phyloP scores from a whole-genome alignment of 345 rosid genomes.

The Psidium friedrichsthalianum region DNA sequence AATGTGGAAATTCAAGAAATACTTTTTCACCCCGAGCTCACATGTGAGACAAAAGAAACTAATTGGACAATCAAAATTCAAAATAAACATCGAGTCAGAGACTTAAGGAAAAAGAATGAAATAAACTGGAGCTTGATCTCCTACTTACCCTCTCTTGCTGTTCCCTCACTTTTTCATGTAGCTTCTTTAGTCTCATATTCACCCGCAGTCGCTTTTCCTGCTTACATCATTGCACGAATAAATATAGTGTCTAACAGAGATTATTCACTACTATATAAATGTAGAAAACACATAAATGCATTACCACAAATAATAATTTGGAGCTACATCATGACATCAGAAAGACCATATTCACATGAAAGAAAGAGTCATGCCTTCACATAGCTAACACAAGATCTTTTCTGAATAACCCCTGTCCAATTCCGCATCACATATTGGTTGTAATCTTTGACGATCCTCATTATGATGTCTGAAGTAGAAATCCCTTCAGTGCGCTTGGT shows the following conservation, averaged over 20 bases:
- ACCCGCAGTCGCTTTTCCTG: slow-evolving; percentile 93
- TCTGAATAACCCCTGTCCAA: slow-evolving; percentile 85
- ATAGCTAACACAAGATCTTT: slow-evolving; percentile 88
- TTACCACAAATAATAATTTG: not conserved
- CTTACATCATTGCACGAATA: slow-evolving; percentile 1
- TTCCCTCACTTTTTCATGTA: slow-evolving; percentile 86
- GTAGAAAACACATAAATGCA: not conserved
- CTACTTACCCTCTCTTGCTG: slow-evolving; percentile 90
- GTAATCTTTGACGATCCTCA: slow-evolving; percentile 92
- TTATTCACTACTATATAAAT: not conserved
- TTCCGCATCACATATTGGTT: slow-evolving; percentile 94
- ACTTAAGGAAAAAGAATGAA: not conserved
- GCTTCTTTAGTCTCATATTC: slow-evolving; percentile 82
- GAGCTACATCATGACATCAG: not conserved
- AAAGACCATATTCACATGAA: not conserved
- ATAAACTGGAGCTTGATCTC: slow-evolving; percentile 19
- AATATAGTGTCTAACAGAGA: not conserved
- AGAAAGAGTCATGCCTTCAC: slow-evolving; percentile 48
- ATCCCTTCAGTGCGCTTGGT: slow-evolving; percentile 90
- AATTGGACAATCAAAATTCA: not conserved
- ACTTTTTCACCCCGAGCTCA: not conserved
- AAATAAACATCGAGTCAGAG: not conserved
- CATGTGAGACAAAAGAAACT: not conserved
- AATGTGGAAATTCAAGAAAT: not conserved
- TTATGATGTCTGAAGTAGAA: slow-evolving; percentile 84